Percentiles rank a stretch among this genome's conserved stretches.
Conservation (phyloP, 805 yeast species). For the Cyberlindnera misumaiensis region DNA sequence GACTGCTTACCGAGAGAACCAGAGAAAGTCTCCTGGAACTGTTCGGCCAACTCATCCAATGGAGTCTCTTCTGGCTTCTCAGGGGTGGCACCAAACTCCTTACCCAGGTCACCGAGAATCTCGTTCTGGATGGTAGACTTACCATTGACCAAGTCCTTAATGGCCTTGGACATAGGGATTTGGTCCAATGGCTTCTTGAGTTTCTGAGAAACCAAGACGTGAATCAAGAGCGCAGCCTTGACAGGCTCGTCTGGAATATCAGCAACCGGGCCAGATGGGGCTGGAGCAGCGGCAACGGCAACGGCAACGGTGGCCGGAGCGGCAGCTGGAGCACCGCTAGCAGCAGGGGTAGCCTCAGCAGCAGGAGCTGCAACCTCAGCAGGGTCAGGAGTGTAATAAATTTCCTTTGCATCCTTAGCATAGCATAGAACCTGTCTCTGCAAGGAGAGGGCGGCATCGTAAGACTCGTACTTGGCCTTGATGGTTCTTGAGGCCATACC, state of each 20-base stretch:
- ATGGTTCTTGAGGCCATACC: slow-evolving; percentile 98
- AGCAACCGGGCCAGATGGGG: slow-evolving; percentile 72
- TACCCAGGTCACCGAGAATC: slow-evolving; percentile 96
- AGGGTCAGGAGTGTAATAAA: slow-evolving; percentile 88
- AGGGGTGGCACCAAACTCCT: slow-evolving; percentile 96
- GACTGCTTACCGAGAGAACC: slow-evolving; percentile 95
- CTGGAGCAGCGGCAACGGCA: slow-evolving; percentile 50
- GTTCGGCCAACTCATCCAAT: slow-evolving; percentile 89
- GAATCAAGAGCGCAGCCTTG: slow-evolving; percentile 74
- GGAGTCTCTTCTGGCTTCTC: slow-evolving; percentile 99
- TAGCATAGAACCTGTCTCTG: slow-evolving; percentile 94
- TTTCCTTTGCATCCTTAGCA: slow-evolving; percentile 93
- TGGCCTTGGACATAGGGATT: slow-evolving; percentile 83
- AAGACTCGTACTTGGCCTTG: slow-evolving; percentile 88
- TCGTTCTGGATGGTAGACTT: slow-evolving; percentile 98
- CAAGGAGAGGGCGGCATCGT: slow-evolving; percentile 84
- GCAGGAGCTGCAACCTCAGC: slow-evolving; percentile 29
- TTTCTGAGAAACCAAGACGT: slow-evolving; percentile 90
- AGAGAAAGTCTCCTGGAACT: slow-evolving; percentile 82
- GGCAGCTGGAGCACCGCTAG: slow-evolving; percentile 43
- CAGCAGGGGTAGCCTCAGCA: slow-evolving; percentile 22
- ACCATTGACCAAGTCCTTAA: slow-evolving; percentile 96
- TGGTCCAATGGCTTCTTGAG: slow-evolving; percentile 85
- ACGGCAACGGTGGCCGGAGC: slow-evolving; percentile 51
- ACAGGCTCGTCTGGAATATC: slow-evolving; percentile 87